A percentile compares a stretch with the other conserved stretches of the same genome.
These are phyloP conservation scores for Oryza glumipatula DNA, from an alignment of 176 grass and related monocot species.

Conservation along the genomic window DNA sequence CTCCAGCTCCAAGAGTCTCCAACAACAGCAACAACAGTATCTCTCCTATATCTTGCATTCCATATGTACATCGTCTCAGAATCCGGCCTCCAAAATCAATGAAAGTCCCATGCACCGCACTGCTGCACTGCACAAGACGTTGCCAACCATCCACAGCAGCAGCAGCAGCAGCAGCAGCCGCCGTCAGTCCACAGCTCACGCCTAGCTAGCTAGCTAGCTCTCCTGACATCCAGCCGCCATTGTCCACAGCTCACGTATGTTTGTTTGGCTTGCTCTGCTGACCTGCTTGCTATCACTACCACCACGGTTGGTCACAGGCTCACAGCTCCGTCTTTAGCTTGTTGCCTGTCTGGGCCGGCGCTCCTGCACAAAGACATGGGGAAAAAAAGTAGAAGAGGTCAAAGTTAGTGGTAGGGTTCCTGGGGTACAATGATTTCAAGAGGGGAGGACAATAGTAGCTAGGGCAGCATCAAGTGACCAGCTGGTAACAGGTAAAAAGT, in stretches of 20 bases:
- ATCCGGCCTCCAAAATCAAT: slow-evolving; percentile 10
- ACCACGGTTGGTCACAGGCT: slow-evolving; percentile 39
- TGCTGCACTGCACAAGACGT: neutral
- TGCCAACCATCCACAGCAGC: neutral
- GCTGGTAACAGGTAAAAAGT: slow-evolving; percentile 1
- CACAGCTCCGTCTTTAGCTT: slow-evolving; percentile 67
- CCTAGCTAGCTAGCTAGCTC: slow-evolving; percentile 9
- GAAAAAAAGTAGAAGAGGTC: slow-evolving; percentile 4
- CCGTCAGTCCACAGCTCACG: neutral
- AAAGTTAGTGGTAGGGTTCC: slow-evolving; percentile 4
- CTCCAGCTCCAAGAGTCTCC: slow-evolving; percentile 26
- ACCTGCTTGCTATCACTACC: slow-evolving; percentile 26
- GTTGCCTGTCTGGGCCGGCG: slow-evolving; percentile 44
- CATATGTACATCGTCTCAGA: slow-evolving; percentile 52
- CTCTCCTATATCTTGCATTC: slow-evolving; percentile 23
- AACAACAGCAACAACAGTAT: slow-evolving; percentile 24
- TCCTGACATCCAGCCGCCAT: neutral
- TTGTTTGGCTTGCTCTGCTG: slow-evolving; percentile 30
- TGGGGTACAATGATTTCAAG: neutral
- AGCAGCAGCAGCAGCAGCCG: neutral
- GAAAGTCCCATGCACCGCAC: neutral
- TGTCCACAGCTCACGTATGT: neutral
- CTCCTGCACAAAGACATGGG: slow-evolving; percentile 34
- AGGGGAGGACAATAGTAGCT: neutral
- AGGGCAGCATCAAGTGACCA: neutral